Evolutionary conservation across 176 grass and related monocot genomes (phyloP).

Genomic region (Musa itinerans): DNA sequence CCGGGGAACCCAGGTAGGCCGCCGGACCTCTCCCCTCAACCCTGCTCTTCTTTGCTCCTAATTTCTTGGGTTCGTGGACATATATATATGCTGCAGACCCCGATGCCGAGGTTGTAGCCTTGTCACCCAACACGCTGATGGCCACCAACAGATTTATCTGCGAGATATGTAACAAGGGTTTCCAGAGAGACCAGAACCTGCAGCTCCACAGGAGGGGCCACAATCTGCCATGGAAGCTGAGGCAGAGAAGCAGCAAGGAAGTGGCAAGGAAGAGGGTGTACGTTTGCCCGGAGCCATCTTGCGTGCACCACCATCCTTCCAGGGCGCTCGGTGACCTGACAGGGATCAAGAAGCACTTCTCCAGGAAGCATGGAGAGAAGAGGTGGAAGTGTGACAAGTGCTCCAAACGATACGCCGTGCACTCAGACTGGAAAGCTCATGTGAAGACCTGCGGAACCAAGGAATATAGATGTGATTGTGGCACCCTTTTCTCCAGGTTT

Average conservation of each 20-base stretch:
- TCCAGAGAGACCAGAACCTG: conserved; percentile 94
- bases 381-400: conserved; percentile 88
- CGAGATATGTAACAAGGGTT: conserved; percentile 96
- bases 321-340: conserved; percentile 83
- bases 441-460: conserved; percentile 84
- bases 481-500: conserved; percentile 86
- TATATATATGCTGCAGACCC: conserved; percentile 38
- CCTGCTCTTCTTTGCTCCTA: no score
- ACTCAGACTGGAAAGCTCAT: conserved; percentile 95
- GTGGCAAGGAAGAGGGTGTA: conserved; percentile 61
- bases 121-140: conserved; percentile 85
- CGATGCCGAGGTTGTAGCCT: conserved; percentile 80
- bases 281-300: conserved; percentile 78
- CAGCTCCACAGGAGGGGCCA: conserved; percentile 92
- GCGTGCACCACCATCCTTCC: conserved; percentile 74
- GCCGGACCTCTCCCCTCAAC: no score
- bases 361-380: conserved; percentile 92
- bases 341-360: conserved; percentile 97
- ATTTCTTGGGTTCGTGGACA: no score
- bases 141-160: conserved; percentile 87
- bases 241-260: conserved; percentile 36
- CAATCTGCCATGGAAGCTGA: conserved; percentile 97
- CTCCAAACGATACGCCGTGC: conserved; percentile 82
- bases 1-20: conserved; percentile 79
- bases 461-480: conserved; percentile 89